Conservation (phyloP, 495 filamentous ascomycete species). For the Penicillium angulare region DNA sequence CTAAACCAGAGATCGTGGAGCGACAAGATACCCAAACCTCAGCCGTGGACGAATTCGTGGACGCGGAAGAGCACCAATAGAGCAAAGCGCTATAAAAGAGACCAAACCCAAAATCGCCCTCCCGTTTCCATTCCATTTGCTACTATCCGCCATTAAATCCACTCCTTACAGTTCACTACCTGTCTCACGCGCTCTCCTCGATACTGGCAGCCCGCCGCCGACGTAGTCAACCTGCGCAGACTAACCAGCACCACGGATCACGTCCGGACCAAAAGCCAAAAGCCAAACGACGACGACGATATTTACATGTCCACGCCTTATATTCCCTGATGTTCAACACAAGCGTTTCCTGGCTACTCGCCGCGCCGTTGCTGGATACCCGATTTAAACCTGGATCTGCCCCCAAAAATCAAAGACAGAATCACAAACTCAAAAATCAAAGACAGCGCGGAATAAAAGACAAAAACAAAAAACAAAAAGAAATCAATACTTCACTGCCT, state of each 20-base stretch:
- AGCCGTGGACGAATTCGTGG: constrained; percentile 57
- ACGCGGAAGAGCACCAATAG: constrained; percentile 46
- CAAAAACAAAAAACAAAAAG: constrained; percentile 9
- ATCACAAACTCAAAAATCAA: background rate
- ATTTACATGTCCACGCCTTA: background rate
- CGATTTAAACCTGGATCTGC: constrained; percentile 28
- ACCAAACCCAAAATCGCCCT: too few relatives aligned
- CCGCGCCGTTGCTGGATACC: constrained; percentile 40
- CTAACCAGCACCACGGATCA: constrained; percentile 13
- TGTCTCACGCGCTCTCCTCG: too few relatives aligned
- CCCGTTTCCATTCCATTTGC: too few relatives aligned
- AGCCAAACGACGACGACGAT: constrained; percentile 5
- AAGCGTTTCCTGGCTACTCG: constrained; percentile 21
- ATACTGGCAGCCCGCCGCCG: constrained; percentile 1
- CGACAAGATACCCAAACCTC: constrained; percentile 49
- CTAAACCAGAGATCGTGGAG: constrained; percentile 26
- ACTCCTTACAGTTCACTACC: background rate
- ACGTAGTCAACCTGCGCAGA: constrained; percentile 28
- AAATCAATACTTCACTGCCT: background rate
- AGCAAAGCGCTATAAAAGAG: background rate
- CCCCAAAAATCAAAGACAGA: constrained; percentile 5
- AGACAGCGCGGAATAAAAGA: constrained; percentile 18
- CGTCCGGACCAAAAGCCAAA: too few relatives aligned
- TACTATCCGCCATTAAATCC: constrained; percentile 1
- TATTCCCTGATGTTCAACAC: constrained; percentile 29